Base-by-base conservation (phyloP, 805 yeast genomes). In the Barnettozyma californica region DNA sequence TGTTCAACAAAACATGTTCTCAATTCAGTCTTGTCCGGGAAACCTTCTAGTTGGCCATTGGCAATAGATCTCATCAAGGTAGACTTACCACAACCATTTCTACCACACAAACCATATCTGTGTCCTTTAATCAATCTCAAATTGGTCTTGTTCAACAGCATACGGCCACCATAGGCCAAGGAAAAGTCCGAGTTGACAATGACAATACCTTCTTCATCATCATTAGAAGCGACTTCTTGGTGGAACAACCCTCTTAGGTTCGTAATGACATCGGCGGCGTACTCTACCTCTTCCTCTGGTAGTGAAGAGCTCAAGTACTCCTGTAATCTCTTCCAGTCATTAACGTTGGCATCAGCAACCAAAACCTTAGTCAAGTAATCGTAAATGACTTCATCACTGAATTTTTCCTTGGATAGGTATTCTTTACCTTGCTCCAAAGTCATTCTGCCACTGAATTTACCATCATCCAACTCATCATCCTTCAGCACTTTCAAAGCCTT, bases 71-170 rank as follows among this genome's bases (percentile, higher is more conserved):
- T 81, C 98, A 92, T 90, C 61, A 92, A 76, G 14, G 99, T 92
- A 13, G 97, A 90, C 70, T 92, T 92, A 74, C 99, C 99, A 51
- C 97, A 97, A 78, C 99, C 99, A 66, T 92, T 92, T 71, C 97
- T 78, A 66, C 99, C 99, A 76, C 97, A 89, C 53, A 92, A 77
- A 75, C 99, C 99, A 64, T 92, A 92, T 70, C 99, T 81, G 71
- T 88, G 97, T 61, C 98, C 98, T 72, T 91, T 89, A 59, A 87
- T 74, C 53, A 92, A 77, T 64, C 96, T 80, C 65, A 92, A 73
- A 52, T 78, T 87, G 42, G 99, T 90, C 73, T 94, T 94, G 77
- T 91, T 92, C 59, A 92, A 75, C 59, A 94, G 78, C 97, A 92
- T 92, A 71, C 97, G 83, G 25, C 97, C 87, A 70, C 99, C 99